Evolutionary conservation across 441 rosid species (phyloP).

Genomic region (Dalechampia spathulata): DNA sequence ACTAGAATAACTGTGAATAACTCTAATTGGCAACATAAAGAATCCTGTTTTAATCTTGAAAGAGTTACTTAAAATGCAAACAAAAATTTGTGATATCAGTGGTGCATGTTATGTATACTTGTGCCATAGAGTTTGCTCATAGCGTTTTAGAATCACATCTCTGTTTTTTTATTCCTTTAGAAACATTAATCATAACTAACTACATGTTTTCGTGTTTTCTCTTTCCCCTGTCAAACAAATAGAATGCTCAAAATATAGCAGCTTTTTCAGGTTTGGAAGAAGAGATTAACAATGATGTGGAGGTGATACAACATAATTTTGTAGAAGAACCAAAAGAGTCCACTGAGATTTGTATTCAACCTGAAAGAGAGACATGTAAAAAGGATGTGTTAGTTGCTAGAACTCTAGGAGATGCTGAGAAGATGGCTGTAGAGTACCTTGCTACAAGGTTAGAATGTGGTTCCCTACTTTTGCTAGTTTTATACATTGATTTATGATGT

Average conservation of each 20-base stretch:
- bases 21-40: too few relatives aligned
- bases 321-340: constrained; percentile 25
- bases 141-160: neutral
- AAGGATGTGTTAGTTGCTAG: constrained; percentile 21
- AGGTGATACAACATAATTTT: constrained; percentile 16
- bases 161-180: too few relatives aligned
- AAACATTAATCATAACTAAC: too few relatives aligned
- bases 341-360: constrained; percentile 21
- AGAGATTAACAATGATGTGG: constrained; percentile 19
- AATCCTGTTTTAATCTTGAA: too few relatives aligned
- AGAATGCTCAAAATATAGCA: neutral
- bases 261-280: constrained; percentile 29
- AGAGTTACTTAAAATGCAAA: neutral
- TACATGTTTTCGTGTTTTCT: neutral
- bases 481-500: neutral
- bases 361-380: constrained; percentile 15
- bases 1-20: too few relatives aligned
- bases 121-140: neutral
- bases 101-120: neutral
- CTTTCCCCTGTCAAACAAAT: neutral
- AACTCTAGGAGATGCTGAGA: constrained; percentile 47
- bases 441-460: constrained; percentile 43
- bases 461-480: neutral
- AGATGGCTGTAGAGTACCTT: constrained; percentile 49
- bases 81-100: neutral